Evolutionary conservation across 2,329 filamentous ascomycete genomes (phyloP), one percentile per base, ranked within the genome.

Genomic region (Colletotrichum sp.): DNA sequence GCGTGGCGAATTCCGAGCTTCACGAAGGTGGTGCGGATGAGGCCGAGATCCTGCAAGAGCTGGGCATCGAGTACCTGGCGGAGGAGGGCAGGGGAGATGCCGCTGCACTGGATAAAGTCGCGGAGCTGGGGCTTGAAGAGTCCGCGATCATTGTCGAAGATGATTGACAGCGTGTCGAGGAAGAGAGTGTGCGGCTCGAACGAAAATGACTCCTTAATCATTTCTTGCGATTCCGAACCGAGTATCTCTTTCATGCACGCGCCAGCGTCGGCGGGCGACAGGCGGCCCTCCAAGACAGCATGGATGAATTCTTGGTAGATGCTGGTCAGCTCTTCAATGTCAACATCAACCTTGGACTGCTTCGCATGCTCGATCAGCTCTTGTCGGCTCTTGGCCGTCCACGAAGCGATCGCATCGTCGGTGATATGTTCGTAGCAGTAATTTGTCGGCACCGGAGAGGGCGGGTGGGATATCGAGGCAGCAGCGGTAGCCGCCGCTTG

Each of bases 271-370:
- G 84, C 82, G 4, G 95, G 88, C 52, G 90, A 88, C 61, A 98
- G 84, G 64, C 92, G 90, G 56, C 89, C 90, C 80, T 95, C 93
- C 14, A 97, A 85, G 21, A 93, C 92, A 38, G 95, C 92, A 76
- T 93, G 92, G 43, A 97, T 90, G 48, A 98, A 90, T 83, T 99
- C 97, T 85, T 98, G 95, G 79, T 96, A 95, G 26, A 98, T 87
- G 16, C 90, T 90, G 34, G 93, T 92, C 48, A 98, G 86, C 73
- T 92, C 91, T 61, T 93, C 88, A 9, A 90, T 86, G 80, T 97
- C 93, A 78, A 94, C 91, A 78, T 94, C 90, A 43, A 90, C 86
- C 79, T 92, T 90, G 63, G 93, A 92, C 78, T 92, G 88, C 58
- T 90, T 83, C 28, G 93, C 94, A 79, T 91, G 89, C 26, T 92